Base-by-base conservation (phyloP, 2,329 filamentous ascomycete genomes). In the Geosmithia putterillii region DNA sequence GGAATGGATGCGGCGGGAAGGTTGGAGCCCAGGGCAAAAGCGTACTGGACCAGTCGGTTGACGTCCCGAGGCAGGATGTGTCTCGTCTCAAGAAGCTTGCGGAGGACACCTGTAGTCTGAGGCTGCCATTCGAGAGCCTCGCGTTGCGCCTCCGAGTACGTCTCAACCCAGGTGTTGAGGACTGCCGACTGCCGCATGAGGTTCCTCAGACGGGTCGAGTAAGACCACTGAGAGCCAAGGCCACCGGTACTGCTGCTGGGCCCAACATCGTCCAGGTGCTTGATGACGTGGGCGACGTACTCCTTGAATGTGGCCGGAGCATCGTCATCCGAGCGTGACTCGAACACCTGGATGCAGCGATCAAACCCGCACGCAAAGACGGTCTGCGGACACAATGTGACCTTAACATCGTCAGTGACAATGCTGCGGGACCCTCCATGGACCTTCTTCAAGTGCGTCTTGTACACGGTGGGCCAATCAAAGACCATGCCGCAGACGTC, bases 351-450 rank as follows among this genome's bases (percentile, higher is more conserved):
- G 10, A 54, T 48, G 47, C 68, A 71, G 41, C 61, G 61, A 44
- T 63, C 60, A 44, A 70, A 71, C 10, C 68, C 68, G 47, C 68
- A 71, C 17, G 66, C 68, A 46, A 70, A 71, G 19, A 71, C 62
- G 3, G 66, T 63, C 48, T 70, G 68, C 1, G 63, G 63, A 45
- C 67, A 70, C 5, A 70, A 53, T 21, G 58, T 60, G 35, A 67
- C 58, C 50, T 62, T 66, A 49, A 62, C 63, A 32, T 67, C 62
- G 44, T 64, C 62, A 3, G 28, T 9, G 19, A 66, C 55, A 14
- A 57, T 58, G 57, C 65, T 63, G 19, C 43, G 57, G 2, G 61
- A 62, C 20, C 64, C 64, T 39, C 63, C 61, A 43, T 71, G 67
- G 6, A 55, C 60, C 21, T 61, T 58, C 48, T 69, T 70, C 38